Conservation (phyloP, 2,329 filamentous ascomycete species). For the Pseudocercospora vitis region DNA sequence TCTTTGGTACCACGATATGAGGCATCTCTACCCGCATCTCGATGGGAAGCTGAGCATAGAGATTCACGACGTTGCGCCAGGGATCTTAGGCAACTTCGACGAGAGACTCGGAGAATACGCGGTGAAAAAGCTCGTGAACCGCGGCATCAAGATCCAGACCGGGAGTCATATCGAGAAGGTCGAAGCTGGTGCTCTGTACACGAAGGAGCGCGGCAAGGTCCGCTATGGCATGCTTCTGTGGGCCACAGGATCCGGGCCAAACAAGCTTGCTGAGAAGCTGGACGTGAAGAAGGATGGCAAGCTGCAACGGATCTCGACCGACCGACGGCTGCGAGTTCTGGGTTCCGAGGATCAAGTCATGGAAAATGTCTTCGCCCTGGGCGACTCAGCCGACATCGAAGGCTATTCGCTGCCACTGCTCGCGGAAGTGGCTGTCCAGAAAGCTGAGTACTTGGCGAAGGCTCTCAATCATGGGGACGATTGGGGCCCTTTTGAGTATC, state of each 20-base stretch:
- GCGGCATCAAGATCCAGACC: constrained; percentile 43
- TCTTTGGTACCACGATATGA: constrained; percentile 43
- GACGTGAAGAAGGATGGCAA: constrained; percentile 39
- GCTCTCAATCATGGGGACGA: constrained; percentile 31
- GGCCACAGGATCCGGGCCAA: constrained; percentile 43
- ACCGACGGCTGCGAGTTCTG: constrained; percentile 36
- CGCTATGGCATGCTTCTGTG: constrained; percentile 43
- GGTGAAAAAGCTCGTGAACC: constrained; percentile 38
- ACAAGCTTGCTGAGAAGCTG: constrained; percentile 38
- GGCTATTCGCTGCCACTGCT: constrained; percentile 39
- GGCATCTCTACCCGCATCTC: constrained; percentile 44
- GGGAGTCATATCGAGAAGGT: constrained; percentile 41
- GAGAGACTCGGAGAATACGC: constrained; percentile 46
- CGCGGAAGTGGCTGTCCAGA: constrained; percentile 43
- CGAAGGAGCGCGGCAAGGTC: constrained; percentile 40
- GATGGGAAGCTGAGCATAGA: constrained; percentile 43
- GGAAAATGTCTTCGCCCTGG: constrained; percentile 38
- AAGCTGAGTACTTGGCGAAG: constrained; percentile 40
- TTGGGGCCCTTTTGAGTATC: constrained; percentile 40
- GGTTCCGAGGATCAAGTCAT: constrained; percentile 30
- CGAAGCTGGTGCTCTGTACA: constrained; percentile 38
- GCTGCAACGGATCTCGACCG: constrained; percentile 40
- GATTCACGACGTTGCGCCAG: constrained; percentile 48
- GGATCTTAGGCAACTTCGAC: constrained; percentile 46
- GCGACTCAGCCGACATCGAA: constrained; percentile 44